These are phyloP conservation scores for Niebla homalea DNA, from an alignment of 495 filamentous ascomycete species.

Conservation along the genomic window DNA sequence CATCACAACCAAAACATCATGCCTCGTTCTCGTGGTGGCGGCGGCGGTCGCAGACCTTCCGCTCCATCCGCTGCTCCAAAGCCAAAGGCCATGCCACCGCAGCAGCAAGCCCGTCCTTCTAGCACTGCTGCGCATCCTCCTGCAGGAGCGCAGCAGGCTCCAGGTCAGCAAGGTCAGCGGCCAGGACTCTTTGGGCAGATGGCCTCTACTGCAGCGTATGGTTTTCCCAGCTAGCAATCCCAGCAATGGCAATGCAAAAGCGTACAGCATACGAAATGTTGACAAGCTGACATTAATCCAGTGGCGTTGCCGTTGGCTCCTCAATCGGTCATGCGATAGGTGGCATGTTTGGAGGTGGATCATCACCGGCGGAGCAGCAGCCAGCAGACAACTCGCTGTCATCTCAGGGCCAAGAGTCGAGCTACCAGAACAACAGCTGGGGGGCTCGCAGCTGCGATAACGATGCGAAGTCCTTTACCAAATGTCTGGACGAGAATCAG, in stretches of 20 bases:
- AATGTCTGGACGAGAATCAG: slow-evolving; percentile 87
- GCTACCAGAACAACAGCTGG: slow-evolving; percentile 39
- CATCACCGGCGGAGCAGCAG: slow-evolving; percentile 44
- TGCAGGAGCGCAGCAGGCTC: slow-evolving; percentile 31
- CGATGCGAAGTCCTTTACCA: slow-evolving; percentile 75
- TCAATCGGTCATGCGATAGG: slow-evolving; percentile 91
- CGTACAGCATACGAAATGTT: neutral
- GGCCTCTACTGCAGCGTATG: slow-evolving; percentile 76
- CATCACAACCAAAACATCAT: slow-evolving; percentile 26
- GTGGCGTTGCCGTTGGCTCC: slow-evolving; percentile 89
- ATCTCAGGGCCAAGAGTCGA: slow-evolving; percentile 26
- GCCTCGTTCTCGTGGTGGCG: slow-evolving; percentile 64
- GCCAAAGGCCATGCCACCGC: slow-evolving; percentile 41
- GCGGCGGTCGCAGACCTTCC: slow-evolving; percentile 41
- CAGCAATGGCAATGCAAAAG: slow-evolving; percentile 4
- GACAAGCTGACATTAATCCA: slow-evolving; percentile 24
- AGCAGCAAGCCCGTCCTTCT: slow-evolving; percentile 48
- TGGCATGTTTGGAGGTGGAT: slow-evolving; percentile 64
- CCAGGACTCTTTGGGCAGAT: slow-evolving; percentile 75
- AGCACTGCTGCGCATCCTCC: slow-evolving; percentile 52
- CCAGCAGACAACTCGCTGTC: slow-evolving; percentile 30
- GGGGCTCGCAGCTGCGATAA: slow-evolving; percentile 51
- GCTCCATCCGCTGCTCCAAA: slow-evolving; percentile 54
- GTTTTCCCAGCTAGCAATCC: slow-evolving; percentile 4
- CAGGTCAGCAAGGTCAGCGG: slow-evolving; percentile 34